Evolutionary conservation across 1,284 basidiomycete genomes (phyloP).

Genomic region (Ganoderma leucocontextum): DNA sequence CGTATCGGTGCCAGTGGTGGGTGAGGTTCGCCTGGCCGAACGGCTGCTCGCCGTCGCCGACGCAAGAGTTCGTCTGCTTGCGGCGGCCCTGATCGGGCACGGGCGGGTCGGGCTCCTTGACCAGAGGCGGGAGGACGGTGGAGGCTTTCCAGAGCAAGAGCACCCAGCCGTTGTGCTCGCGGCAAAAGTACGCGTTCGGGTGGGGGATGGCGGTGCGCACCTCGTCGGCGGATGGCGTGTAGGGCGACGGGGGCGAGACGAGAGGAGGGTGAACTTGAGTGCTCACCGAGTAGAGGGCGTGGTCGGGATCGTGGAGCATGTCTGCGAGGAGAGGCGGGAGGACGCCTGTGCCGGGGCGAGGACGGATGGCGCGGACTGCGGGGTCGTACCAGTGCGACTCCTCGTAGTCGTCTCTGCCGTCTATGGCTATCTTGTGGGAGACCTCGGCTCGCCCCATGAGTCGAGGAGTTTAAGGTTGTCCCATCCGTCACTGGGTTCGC

Average conservation of each 20-base stretch:
- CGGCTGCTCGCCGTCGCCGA: conserved; percentile 55
- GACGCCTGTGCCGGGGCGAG: conserved; percentile 72
- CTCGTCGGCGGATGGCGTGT: conserved; percentile 61
- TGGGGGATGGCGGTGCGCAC: conserved; percentile 75
- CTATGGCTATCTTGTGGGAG: conserved; percentile 51
- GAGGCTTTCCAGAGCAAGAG: conserved; percentile 74
- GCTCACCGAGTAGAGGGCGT: conserved; percentile 71
- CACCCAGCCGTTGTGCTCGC: conserved; percentile 82
- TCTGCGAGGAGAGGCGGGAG: conserved; percentile 72
- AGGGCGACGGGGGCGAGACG: conserved; percentile 37
- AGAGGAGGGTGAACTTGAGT: conserved; percentile 44
- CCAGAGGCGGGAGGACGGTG: conserved; percentile 64
- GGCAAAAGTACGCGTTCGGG: conserved; percentile 82
- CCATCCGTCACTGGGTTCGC: conserved; percentile 31
- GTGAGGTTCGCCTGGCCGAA: conserved; percentile 65
- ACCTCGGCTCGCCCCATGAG: conserved; percentile 32
- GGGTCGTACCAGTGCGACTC: conserved; percentile 75
- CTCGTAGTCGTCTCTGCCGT: conserved; percentile 62
- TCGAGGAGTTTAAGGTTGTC: conserved; percentile 11
- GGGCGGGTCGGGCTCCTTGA: conserved; percentile 49
- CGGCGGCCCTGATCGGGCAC: conserved; percentile 65
- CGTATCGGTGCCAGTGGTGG: conserved; percentile 82
- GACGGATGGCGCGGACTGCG: conserved; percentile 48
- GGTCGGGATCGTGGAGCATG: conserved; percentile 71
- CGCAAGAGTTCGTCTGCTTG: conserved; percentile 58